Evolutionary conservation across 1,284 basidiomycete species (phyloP).

Genomic region (Exobasidium rhododendri): DNA sequence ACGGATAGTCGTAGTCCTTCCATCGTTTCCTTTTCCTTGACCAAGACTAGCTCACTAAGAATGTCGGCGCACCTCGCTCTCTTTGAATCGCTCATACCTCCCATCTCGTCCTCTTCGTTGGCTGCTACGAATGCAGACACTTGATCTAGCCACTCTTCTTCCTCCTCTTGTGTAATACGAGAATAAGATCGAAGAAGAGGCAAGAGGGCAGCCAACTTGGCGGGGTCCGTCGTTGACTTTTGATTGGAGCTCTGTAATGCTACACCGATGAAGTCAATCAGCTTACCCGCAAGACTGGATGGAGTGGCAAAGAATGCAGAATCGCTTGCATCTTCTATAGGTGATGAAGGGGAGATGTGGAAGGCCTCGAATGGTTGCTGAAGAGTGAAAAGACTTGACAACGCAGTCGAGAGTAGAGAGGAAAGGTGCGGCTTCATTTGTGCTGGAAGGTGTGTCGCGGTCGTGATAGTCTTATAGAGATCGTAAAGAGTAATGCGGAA

Average conservation of each 20-base stretch:
- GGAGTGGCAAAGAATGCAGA: constrained; percentile 56
- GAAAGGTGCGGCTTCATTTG: constrained; percentile 35
- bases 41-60: constrained; percentile 71
- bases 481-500: background rate
- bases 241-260: background rate
- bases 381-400: constrained; percentile 4
- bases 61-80: constrained; percentile 66
- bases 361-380: constrained; percentile 1
- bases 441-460: constrained; percentile 37
- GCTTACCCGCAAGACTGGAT: constrained; percentile 70
- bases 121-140: constrained; percentile 86
- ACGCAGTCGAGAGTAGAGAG: constrained; percentile 18
- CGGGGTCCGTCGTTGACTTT: background rate
- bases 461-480: constrained; percentile 41
- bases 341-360: constrained; percentile 5
- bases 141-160: constrained; percentile 83
- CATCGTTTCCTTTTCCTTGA: constrained; percentile 20
- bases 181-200: constrained; percentile 60
- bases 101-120: constrained; percentile 84
- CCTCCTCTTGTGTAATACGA: constrained; percentile 89
- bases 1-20: constrained; percentile 63
- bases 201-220: background rate
- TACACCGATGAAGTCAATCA: constrained; percentile 73
- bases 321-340: constrained; percentile 62
- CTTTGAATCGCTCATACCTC: constrained; percentile 58